Evolutionary conservation across 2,329 filamentous ascomycete species (phyloP), one percentile per base, ranked within the genome.

Genomic region (Penicillium sp.): DNA sequence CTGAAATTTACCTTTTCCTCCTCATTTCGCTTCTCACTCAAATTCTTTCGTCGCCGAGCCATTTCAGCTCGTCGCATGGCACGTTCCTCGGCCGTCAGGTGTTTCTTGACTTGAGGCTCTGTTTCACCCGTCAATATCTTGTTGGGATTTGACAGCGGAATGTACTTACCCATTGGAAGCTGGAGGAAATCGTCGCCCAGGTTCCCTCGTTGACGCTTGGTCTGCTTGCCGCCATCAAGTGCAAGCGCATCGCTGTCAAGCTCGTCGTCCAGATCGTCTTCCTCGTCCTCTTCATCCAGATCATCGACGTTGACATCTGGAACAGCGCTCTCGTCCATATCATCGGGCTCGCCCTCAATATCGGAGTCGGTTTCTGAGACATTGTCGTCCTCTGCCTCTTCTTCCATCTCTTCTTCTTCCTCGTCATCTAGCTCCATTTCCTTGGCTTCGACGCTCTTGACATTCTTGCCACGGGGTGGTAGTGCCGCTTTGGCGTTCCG

Each of bases 11-110:
- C 84, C 78, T 88, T 89, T 67, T 88, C 86, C 71, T 89, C 86
- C 62, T 88, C 85, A 47, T 87, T 86, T n/a, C 85, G 79, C 72
- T 88, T 87, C 70, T 88, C 86, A 50, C 82, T 86, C 28, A 88
- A 74, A 56, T 88, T 88, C 72, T 88, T 88, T 52, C 86, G 75
- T 46, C 86, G 78, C 48, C 86, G 75, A 7, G 86, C 86, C 84
- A 88, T 88, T 66, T 89, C 86, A 6, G 83, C 82, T 47, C 86
- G 76, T 42, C 86, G 79, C 81, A 87, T 87, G 41, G 82, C 82
- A 63, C 86, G 82, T 62, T 89, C 86, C 64, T 87, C 86, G 0
- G 83, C 84, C 0, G 85, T 87, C 42, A 88, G 73, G 58, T 86
- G 82, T 62, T 88, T 86, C 70, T 86, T 86, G 65, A 84, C 81